phyloP scores from a whole-genome alignment of 2,329 filamentous ascomycete species.

The Aspergillus neoniger region DNA sequence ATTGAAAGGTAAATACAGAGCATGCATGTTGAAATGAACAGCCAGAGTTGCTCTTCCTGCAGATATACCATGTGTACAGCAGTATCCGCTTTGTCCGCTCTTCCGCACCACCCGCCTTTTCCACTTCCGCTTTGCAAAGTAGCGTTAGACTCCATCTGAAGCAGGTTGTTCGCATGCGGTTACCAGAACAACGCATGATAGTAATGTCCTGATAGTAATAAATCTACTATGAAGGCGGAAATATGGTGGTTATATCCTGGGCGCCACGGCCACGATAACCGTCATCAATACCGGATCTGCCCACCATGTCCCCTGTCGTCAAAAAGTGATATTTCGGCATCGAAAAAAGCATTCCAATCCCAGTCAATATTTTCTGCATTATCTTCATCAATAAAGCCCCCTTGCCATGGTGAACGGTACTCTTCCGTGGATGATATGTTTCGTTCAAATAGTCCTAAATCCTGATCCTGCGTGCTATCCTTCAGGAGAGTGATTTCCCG shows the following conservation, averaged over 20 bases:
- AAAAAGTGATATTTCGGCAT: conserved; percentile 2
- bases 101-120: conserved; percentile 10
- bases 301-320: conserved; percentile 1
- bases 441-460: background rate
- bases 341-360: conserved; percentile 6
- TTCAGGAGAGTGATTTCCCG: background rate
- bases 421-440: background rate
- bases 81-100: background rate
- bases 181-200: background rate
- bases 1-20: background rate
- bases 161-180: background rate
- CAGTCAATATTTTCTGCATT: background rate
- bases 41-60: background rate
- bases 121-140: conserved; percentile 4
- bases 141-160: background rate
- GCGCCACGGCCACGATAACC: background rate
- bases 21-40: background rate
- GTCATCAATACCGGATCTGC: conserved; percentile 1
- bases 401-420: background rate
- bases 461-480: background rate
- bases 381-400: background rate
- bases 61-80: background rate
- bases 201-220: no score
- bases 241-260: background rate
- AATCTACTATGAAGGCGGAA: background rate